Evolutionary conservation across 2,329 filamentous ascomycete species (phyloP).

Genomic region (Sporothrix mexicana): DNA sequence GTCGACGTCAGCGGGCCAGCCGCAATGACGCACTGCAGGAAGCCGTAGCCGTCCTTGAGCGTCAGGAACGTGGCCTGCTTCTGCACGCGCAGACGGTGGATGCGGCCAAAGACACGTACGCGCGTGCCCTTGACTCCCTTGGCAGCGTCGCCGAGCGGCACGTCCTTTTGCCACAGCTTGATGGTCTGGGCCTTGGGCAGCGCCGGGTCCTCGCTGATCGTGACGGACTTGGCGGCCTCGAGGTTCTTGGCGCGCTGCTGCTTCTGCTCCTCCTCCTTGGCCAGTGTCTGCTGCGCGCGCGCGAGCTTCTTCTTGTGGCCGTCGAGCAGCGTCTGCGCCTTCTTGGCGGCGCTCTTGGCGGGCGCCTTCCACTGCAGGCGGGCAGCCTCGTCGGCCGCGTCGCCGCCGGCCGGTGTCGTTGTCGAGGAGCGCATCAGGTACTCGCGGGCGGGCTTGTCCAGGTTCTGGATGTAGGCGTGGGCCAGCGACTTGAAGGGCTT

Average conservation of each 20-base stretch:
- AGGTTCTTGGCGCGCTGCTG: constrained; percentile 71
- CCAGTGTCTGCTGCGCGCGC: constrained; percentile 75
- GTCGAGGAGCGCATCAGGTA: constrained; percentile 74
- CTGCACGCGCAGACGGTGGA: constrained; percentile 80
- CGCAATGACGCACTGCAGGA: constrained; percentile 81
- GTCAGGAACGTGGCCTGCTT: constrained; percentile 87
- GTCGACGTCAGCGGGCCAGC: constrained; percentile 81
- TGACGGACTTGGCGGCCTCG: constrained; percentile 82
- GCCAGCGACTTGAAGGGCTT: constrained; percentile 82
- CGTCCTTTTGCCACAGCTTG: constrained; percentile 57
- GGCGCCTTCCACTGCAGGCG: constrained; percentile 78
- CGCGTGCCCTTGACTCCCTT: constrained; percentile 68
- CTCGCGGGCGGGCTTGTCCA: constrained; percentile 60
- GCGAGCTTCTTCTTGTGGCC: constrained; percentile 82
- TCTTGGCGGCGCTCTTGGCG: constrained; percentile 85
- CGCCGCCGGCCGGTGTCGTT: constrained; percentile 64
- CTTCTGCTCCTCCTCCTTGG: constrained; percentile 74
- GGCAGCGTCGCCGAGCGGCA: constrained; percentile 55
- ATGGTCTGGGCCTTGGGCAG: constrained; percentile 78
- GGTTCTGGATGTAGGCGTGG: constrained; percentile 76
- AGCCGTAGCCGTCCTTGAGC: constrained; percentile 82
- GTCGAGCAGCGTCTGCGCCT: constrained; percentile 76
- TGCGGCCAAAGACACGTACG: constrained; percentile 80
- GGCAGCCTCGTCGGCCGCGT: constrained; percentile 67
- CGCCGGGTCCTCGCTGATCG: constrained; percentile 72